Conservation (phyloP, 345 rosid species). For the Excoecaria cochinchinensis region DNA sequence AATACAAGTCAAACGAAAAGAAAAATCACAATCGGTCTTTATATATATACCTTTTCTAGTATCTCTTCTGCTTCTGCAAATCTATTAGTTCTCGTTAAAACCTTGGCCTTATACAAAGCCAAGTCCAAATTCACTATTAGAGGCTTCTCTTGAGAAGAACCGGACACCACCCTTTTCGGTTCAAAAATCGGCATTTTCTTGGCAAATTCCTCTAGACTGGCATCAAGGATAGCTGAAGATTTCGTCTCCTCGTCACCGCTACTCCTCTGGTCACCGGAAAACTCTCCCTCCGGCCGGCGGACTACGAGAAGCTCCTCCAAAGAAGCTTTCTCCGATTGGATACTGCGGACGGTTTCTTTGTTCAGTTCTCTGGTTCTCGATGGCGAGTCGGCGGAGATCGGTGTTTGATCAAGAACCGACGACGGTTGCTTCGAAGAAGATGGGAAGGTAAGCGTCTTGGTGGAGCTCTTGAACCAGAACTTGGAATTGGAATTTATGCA, state of each 20-base stretch:
- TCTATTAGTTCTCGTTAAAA: slow-evolving; percentile 49
- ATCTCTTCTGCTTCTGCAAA: slow-evolving; percentile 67
- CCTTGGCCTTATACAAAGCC: slow-evolving; percentile 79
- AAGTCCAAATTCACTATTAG: slow-evolving; percentile 75
- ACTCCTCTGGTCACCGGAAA: slow-evolving; percentile 28
- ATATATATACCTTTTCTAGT: slow-evolving; percentile 61
- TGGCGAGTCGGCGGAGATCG: slow-evolving; percentile 14
- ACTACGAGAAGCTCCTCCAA: slow-evolving; percentile 45
- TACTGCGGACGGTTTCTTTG: background rate
- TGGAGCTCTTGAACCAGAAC: slow-evolving; percentile 27
- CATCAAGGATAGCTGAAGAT: slow-evolving; percentile 51
- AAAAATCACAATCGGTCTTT: background rate
- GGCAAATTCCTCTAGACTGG: slow-evolving; percentile 61
- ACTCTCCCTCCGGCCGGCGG: slow-evolving; percentile 71
- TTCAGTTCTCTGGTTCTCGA: slow-evolving; percentile 7
- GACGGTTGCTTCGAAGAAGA: slow-evolving; percentile 22
- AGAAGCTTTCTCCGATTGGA: slow-evolving; percentile 20
- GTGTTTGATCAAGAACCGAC: slow-evolving; percentile 39
- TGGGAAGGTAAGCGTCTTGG: slow-evolving; percentile 27
- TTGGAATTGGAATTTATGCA: slow-evolving; percentile 19
- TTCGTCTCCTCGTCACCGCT: slow-evolving; percentile 15
- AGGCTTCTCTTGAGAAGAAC: slow-evolving; percentile 47
- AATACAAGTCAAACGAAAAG: background rate
- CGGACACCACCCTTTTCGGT: slow-evolving; percentile 58
- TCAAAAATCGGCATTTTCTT: slow-evolving; percentile 91